A percentile compares a stretch with the other conserved stretches of the same genome.
These are phyloP conservation scores for Arachis stenosperma DNA, from an alignment of 306 rosid genomes.

Conservation along the genomic window DNA sequence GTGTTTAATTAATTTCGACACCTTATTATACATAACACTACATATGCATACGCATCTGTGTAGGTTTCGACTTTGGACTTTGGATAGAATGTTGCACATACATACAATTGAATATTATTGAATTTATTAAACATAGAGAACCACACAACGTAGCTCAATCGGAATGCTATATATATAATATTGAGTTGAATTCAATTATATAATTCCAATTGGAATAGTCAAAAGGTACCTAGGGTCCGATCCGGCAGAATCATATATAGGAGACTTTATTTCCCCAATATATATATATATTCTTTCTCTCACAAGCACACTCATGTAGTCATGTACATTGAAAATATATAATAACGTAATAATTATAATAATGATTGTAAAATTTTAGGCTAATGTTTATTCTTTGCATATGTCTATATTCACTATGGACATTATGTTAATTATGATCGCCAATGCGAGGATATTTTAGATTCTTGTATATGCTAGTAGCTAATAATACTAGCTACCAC, in stretches of 20 bases:
- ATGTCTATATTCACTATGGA: not conserved
- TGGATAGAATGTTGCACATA: conserved; percentile 39
- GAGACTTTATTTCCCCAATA: conserved; percentile 73
- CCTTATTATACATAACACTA: conserved; percentile 28
- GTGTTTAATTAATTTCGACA: no score
- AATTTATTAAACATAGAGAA: conserved; percentile 33
- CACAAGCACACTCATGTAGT: not conserved
- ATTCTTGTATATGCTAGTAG: not conserved
- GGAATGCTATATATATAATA: conserved; percentile 31
- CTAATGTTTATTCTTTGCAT: not conserved
- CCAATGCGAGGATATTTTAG: conserved; percentile 17
- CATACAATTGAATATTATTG: conserved; percentile 6
- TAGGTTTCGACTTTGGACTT: conserved; percentile 45
- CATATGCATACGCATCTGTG: conserved; percentile 34
- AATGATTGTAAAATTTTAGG: not conserved
- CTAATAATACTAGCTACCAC: no score
- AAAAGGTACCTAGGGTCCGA: conserved; percentile 42
- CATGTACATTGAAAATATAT: not conserved
- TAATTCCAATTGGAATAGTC: conserved; percentile 41
- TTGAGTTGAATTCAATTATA: no score
- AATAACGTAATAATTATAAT: not conserved
- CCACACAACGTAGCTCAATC: conserved; percentile 40
- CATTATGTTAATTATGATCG: conserved; percentile 38
- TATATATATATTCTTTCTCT: conserved; percentile 48
- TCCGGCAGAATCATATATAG: conserved; percentile 53